Base-by-base conservation (phyloP, 345 rosid species). In the Pistacia vera region DNA sequence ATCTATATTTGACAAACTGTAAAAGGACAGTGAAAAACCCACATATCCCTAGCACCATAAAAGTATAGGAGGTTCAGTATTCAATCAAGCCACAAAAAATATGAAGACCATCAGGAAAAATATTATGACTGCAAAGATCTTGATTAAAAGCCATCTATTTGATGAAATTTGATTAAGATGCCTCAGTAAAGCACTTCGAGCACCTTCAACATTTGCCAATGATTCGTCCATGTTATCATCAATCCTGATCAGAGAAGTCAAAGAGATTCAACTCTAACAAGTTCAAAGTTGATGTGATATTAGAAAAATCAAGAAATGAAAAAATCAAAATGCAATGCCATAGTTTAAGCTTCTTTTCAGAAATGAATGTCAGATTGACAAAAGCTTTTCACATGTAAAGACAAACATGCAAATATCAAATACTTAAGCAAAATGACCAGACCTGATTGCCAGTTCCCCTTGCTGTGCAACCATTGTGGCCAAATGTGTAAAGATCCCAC, bases 211-310 rank as follows among this genome's bases (percentile, higher is more conserved):
- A 28, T 95, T 95, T 63, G 79, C 86, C 85, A 95, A 78, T 46
- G 99, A 93, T 83, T 91, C 97, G 8, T 91, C 97, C 95, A 93
- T 93, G 82, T 91, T 93, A 80, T 95, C 97, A 60, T 91, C 98
- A 48, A 92, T 95, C 90, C 97, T 91, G 97, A 71, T 68, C 74
- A 78, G 63, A 64, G 75, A 73, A 74, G 75, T 7, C 46, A 54
- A 17, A 72, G n/a, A 55, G 57, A 77, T 77, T 75, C 72, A 25
- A 60, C 61, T 35, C 54, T 51, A 44, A 16, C 25, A 63, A 55
- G 33, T 5, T 16, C n/a, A 41, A 44, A 44, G 18, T 14, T 57
- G 63, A 18, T 55, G 12, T 17, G 2, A 57, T 49, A 28, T 63
- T 12, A 30, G 30, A 63, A 20, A 1, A 5, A 63, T 63, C 51